Evolutionary conservation across 2,329 filamentous ascomycete species (phyloP).

Genomic region (Penicillium sp.): DNA sequence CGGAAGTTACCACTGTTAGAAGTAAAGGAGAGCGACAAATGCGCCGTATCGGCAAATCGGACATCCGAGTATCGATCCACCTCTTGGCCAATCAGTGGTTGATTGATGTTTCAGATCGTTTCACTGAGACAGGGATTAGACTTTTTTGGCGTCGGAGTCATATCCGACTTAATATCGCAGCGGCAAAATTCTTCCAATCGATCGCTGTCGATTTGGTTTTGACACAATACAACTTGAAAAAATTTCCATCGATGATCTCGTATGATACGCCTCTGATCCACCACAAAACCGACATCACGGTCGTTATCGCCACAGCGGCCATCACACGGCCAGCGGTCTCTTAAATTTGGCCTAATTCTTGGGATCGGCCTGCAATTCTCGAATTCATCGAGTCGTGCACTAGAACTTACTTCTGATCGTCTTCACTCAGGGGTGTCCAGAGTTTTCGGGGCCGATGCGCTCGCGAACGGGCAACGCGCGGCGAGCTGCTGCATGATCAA

Average conservation of each 20-base stretch:
- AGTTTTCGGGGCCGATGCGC: not conserved
- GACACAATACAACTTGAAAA: conserved; percentile 14
- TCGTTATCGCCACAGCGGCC: too few relatives aligned
- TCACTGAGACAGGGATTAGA: conserved; percentile 17
- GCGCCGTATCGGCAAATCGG: conserved; percentile 25
- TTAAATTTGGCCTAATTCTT: not conserved
- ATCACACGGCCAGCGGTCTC: not conserved
- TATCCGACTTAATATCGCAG: conserved; percentile 21
- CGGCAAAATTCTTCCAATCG: conserved; percentile 28
- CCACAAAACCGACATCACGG: not conserved
- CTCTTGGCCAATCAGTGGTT: conserved; percentile 13
- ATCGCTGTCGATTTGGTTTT: too few relatives aligned
- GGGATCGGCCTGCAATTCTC: not conserved
- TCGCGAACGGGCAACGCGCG: conserved; percentile 39
- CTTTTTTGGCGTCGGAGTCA: conserved; percentile 21
- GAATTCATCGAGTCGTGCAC: not conserved
- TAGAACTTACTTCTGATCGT: not conserved
- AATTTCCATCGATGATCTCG: conserved; percentile 5
- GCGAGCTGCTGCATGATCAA: conserved; percentile 58
- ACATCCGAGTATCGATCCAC: conserved; percentile 26
- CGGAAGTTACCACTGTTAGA: not conserved
- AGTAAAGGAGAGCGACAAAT: not conserved
- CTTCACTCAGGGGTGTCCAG: not conserved
- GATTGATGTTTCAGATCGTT: conserved; percentile 12
- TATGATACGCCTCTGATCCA: conserved; percentile 1